Conservation (phyloP, 192 early-diverging fungal species). For the Phlyctochytrium bullatum region DNA sequence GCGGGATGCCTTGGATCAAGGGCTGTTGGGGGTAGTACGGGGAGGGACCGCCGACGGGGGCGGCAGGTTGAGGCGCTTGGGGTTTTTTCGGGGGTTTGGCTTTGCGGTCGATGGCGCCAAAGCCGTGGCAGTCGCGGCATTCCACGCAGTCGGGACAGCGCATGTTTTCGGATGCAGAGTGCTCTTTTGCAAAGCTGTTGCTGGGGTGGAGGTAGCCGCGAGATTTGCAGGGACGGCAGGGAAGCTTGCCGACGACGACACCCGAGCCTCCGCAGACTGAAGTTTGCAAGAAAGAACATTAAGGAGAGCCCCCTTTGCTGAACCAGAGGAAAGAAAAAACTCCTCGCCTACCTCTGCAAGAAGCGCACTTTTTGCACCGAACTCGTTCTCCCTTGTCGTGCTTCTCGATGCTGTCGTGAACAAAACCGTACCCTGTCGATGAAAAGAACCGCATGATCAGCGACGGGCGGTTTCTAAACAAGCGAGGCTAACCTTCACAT, state of each 20-base stretch:
- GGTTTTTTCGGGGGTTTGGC: neutral
- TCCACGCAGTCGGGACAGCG: constrained; percentile 22
- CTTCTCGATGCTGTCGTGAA: constrained; percentile 20
- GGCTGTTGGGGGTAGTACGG: constrained; percentile 6
- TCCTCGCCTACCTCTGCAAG: constrained; percentile 11
- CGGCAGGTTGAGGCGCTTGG: neutral
- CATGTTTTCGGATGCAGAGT: constrained; percentile 7
- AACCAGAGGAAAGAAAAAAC: neutral
- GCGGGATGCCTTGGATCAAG: neutral
- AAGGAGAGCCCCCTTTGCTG: too few relatives aligned
- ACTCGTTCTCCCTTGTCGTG: constrained; percentile 22
- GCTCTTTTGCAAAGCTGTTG: neutral
- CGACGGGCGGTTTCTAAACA: neutral
- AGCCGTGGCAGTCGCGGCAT: constrained; percentile 18
- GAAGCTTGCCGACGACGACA: constrained; percentile 18
- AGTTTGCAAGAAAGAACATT: too few relatives aligned
- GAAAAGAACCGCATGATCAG: neutral
- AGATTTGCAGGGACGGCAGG: constrained; percentile 20
- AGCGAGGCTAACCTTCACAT: constrained; percentile 12
- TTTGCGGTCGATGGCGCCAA: constrained; percentile 7
- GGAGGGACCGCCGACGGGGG: too few relatives aligned
- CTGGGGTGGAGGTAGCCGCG: constrained; percentile 25
- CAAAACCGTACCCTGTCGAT: constrained; percentile 20
- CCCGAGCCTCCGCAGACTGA: constrained; percentile 23
- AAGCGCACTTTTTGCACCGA: constrained; percentile 23